phyloP scores from a whole-genome alignment of 805 yeast genomes.

The Isabelozyma pseudorhagii region DNA sequence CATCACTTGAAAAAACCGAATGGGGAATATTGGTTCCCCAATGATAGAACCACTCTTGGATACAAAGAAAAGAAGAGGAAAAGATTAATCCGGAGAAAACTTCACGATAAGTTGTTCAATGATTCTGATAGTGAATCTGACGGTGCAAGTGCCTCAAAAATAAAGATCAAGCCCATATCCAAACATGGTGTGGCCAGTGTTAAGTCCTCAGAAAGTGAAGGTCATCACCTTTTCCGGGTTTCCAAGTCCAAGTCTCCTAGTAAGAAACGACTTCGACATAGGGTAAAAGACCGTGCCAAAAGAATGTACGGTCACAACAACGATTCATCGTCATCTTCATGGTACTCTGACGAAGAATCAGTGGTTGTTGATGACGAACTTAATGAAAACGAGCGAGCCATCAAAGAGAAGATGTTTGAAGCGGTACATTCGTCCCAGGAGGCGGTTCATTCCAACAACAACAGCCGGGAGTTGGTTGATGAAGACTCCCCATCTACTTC shows the following conservation, averaged over 20 bases:
- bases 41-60: slow-evolving; percentile 1
- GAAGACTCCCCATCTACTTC: neutral
- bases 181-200: neutral
- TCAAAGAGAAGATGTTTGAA: neutral
- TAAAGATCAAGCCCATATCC: neutral
- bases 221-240: neutral
- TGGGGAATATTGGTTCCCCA: slow-evolving; percentile 54
- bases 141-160: neutral
- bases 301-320: neutral
- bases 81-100: slow-evolving; percentile 8
- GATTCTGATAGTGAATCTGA: slow-evolving; percentile 3
- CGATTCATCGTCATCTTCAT: neutral
- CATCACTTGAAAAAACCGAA: slow-evolving; percentile 42
- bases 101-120: slow-evolving; percentile 32
- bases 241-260: neutral
- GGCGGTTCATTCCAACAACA: neutral
- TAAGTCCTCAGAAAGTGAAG: neutral
- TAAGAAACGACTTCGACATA: neutral
- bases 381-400: neutral
- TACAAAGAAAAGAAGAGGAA: neutral
- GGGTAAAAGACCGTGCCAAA: neutral
- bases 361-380: neutral
- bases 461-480: neutral
- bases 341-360: neutral
- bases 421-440: neutral